A percentile compares a stretch with the other conserved stretches of the same genome.
Evolutionary conservation across 2,329 filamentous ascomycete genomes (phyloP).

Genomic region (Samsoniella hepiali): DNA sequence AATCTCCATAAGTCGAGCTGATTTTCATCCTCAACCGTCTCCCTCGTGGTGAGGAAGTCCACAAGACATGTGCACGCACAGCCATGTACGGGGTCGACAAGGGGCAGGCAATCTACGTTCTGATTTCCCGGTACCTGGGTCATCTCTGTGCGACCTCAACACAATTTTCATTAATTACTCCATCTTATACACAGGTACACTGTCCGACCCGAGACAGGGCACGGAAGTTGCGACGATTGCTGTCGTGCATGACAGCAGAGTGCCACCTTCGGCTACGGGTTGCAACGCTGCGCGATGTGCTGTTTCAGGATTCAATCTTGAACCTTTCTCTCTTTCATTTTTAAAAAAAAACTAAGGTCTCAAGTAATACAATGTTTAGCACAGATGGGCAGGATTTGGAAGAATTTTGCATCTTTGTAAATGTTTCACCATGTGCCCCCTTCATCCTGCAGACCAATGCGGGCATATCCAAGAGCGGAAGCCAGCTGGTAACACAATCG

Average conservation of each 20-base stretch:
- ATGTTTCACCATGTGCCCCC: neutral
- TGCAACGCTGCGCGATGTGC: neutral
- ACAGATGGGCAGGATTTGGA: neutral
- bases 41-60: neutral
- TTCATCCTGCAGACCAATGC: neutral
- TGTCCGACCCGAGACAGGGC: neutral
- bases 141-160: neutral
- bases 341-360: neutral
- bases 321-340: neutral
- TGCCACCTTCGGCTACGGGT: neutral
- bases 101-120: neutral
- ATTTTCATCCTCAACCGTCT: neutral
- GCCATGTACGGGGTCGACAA: neutral
- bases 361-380: neutral
- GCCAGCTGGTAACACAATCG: neutral
- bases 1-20: too few relatives aligned
- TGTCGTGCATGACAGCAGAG: neutral
- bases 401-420: neutral
- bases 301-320: neutral
- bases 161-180: neutral
- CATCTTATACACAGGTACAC: neutral
- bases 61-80: neutral
- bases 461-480: neutral
- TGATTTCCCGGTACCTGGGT: slow-evolving; percentile 13
- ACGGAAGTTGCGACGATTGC: neutral